Evolutionary conservation across 805 yeast species (phyloP), one percentile per base, ranked within the genome.

Genomic region (Ogataea zsoltii): DNA sequence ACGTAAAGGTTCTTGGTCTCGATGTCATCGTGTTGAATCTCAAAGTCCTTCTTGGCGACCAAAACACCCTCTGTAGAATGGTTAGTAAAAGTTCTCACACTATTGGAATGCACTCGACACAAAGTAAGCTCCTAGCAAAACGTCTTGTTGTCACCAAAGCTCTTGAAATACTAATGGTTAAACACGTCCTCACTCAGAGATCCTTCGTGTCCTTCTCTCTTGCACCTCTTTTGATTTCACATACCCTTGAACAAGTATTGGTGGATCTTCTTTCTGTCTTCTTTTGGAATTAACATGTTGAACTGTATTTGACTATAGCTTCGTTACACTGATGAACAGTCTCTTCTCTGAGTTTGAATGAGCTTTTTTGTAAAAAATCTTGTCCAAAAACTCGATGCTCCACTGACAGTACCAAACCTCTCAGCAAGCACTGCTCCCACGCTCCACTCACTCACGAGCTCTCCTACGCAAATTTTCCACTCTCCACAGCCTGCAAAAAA

Each of bases 191-290:
- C 9, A 5, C 25, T 6, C 13, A 4, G 18, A 32, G 14, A 41
- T 30, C 23, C 38, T 29, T 32, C 26, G 25, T 26, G 16, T 31
- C 23, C 28, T 11, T 38, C 12, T 28, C 10, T 14, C 13, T 13
- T 12, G 15, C 33, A 25, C 6, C 12, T 15, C 14, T 18, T 15
- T 6, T 34, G 28, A 29, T 28, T 23, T 17, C 38, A 85, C 94
- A 75, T 84, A 87, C 95, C 95, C 79, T 90, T 91, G 88, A 91
- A 94, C 79, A 94, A 94, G 88, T 91, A 86, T 77, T 84, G 88
- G 95, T 90, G 96, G 77, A 94, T 94, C 91, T 88, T 88, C 82
- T 88, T 89, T 86, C 99, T 91, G 77, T 94, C 99, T 79, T 89
- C 96, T 82, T 88, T 94, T 80, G 99, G 98, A 84, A 94, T 94